These are phyloP conservation scores for Debaryomyces maramus DNA, from an alignment of 805 yeast genomes.

Conservation along the genomic window DNA sequence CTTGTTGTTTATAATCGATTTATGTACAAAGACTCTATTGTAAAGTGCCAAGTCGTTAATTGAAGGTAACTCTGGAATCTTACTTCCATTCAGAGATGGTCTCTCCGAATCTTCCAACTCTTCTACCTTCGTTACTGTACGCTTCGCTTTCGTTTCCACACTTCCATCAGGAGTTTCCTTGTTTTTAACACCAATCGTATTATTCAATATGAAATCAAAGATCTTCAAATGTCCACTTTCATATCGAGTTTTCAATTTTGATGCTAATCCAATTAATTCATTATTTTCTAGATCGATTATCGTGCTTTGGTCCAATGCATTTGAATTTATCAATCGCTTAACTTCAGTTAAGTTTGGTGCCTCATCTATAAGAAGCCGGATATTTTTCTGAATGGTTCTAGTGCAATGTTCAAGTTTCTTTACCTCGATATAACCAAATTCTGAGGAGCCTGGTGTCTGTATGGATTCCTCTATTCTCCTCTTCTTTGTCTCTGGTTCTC, in stretches of 20 bases:
- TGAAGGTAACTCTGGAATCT: constrained; percentile 47
- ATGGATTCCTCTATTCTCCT: neutral
- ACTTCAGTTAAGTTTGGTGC: constrained; percentile 55
- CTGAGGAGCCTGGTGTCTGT: neutral
- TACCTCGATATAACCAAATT: constrained; percentile 35
- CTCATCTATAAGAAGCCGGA: constrained; percentile 50
- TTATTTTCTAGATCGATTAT: constrained; percentile 51
- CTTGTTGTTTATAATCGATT: constrained; percentile 64
- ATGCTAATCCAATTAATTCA: constrained; percentile 58
- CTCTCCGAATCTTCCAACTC: neutral
- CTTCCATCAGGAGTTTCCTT: constrained; percentile 12
- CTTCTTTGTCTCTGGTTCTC: neutral
- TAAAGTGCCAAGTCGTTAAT: constrained; percentile 59
- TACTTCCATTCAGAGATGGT: neutral
- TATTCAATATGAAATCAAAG: constrained; percentile 54
- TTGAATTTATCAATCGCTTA: constrained; percentile 27
- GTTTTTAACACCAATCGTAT: constrained; percentile 26
- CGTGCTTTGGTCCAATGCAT: constrained; percentile 42
- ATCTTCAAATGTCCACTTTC: constrained; percentile 48
- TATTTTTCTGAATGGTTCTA: constrained; percentile 48
- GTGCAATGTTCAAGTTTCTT: constrained; percentile 42
- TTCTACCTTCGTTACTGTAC: neutral
- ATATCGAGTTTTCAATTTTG: constrained; percentile 57
- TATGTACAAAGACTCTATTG: constrained; percentile 78
- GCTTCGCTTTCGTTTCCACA: neutral